These are phyloP conservation scores for Penicillium decumbens DNA, from an alignment of 2,329 filamentous ascomycete genomes.

Conservation along the genomic window DNA sequence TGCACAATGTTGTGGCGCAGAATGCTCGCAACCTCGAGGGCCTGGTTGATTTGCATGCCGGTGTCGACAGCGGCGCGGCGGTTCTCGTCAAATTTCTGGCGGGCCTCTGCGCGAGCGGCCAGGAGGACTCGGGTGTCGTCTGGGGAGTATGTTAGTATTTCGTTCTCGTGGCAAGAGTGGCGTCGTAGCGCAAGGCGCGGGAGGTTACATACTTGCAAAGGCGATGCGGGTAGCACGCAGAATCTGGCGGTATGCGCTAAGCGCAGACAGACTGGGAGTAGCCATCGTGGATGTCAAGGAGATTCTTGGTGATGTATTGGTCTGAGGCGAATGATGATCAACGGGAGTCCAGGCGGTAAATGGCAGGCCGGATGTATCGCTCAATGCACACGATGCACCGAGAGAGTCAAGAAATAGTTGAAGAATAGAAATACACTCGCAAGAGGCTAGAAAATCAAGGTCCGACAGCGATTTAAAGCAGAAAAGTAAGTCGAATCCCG, in stretches of 20 bases:
- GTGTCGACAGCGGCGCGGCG: conserved; percentile 57
- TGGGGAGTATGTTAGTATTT: conserved; percentile 35
- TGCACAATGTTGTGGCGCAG: conserved; percentile 84
- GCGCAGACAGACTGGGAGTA: conserved; percentile 52
- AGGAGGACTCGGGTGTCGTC: conserved; percentile 65
- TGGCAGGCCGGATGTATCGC: background rate
- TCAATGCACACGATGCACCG: background rate
- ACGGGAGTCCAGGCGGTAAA: background rate
- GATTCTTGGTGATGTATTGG: background rate
- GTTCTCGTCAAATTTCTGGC: conserved; percentile 67
- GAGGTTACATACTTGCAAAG: conserved; percentile 62
- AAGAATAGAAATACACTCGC: background rate
- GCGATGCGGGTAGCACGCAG: conserved; percentile 76
- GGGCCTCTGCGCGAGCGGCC: conserved; percentile 69
- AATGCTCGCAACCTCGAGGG: conserved; percentile 75
- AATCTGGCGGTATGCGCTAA: conserved; percentile 73
- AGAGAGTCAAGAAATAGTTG: background rate
- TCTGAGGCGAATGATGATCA: background rate
- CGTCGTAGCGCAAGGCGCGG: background rate
- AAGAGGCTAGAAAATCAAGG: background rate
- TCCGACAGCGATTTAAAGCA: background rate
- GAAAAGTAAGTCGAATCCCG: conserved; percentile 14
- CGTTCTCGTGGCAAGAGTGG: background rate
- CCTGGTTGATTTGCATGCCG: conserved; percentile 66
- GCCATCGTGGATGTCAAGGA: conserved; percentile 16